A percentile compares a stretch with the other conserved stretches of the same genome.
Conservation (phyloP, 495 filamentous ascomycete genomes). For the Xylaria grammica region DNA sequence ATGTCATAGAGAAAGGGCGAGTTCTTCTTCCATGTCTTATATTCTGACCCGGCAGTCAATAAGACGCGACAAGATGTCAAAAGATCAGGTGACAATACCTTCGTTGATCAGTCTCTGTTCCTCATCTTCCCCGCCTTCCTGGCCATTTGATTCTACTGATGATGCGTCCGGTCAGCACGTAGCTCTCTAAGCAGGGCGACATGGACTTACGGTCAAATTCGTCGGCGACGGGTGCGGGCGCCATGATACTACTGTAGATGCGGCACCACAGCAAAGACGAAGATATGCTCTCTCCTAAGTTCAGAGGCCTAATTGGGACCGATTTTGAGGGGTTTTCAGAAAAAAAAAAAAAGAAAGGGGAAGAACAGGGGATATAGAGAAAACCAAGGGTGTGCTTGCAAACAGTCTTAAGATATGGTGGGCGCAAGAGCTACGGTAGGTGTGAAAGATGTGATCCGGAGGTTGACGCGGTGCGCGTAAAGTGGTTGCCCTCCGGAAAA, state of each 20-base stretch:
- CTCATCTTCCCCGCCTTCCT: conserved; percentile 73
- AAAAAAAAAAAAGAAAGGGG: not conserved
- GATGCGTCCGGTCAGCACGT: conserved; percentile 25
- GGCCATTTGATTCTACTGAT: conserved; percentile 55
- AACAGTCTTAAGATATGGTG: not conserved
- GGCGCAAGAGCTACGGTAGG: not conserved
- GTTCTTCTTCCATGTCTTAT: conserved; percentile 99
- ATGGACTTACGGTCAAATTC: conserved; percentile 55
- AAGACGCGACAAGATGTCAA: not conserved
- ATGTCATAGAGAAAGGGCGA: conserved; percentile 97
- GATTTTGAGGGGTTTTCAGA: too few relatives aligned
- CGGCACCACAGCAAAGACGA: not conserved
- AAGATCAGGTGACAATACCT: conserved; percentile 53
- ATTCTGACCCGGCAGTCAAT: conserved; percentile 64
- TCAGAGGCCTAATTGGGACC: not conserved
- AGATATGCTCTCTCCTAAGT: not conserved
- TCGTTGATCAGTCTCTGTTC: conserved; percentile 91
- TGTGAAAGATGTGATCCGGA: conserved; percentile 10
- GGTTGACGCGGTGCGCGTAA: conserved; percentile 39
- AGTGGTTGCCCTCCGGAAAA: conserved; percentile 17
- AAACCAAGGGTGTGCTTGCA: too few relatives aligned
- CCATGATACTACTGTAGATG: conserved; percentile 46
- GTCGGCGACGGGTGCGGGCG: conserved; percentile 54
- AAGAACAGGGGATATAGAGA: not conserved
- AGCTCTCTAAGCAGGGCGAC: not conserved